A percentile compares a stretch with the other conserved stretches of the same genome.
These are phyloP conservation scores for Phyllosticta citribraziliensis DNA, from an alignment of 2,329 filamentous ascomycete genomes.

Conservation along the genomic window DNA sequence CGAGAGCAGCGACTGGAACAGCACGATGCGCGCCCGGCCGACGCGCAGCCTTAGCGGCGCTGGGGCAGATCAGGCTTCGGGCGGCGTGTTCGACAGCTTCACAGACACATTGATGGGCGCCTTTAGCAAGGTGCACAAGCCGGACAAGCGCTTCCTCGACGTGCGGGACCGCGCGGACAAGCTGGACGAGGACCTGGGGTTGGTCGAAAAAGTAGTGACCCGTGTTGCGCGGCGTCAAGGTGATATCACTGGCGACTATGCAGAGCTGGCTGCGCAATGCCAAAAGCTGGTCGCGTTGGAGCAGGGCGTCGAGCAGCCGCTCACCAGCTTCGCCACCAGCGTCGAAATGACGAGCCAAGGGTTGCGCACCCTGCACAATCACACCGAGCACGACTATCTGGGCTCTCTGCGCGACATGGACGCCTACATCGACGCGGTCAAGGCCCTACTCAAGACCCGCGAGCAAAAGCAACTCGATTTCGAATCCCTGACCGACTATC, in stretches of 20 bases:
- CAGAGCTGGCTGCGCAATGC: conserved; percentile 86
- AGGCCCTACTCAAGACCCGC: conserved; percentile 78
- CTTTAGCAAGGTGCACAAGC: conserved; percentile 92
- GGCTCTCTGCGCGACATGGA: conserved; percentile 92
- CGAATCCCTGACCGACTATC: conserved; percentile 90
- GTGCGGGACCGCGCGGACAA: conserved; percentile 89
- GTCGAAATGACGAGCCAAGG: conserved; percentile 75
- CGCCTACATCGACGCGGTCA: conserved; percentile 79
- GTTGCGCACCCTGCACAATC: conserved; percentile 71
- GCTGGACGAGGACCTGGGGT: conserved; percentile 77
- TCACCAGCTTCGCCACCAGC: conserved; percentile 78
- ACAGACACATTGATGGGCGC: conserved; percentile 95
- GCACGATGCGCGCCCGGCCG: conserved; percentile 75
- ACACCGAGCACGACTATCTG: conserved; percentile 93
- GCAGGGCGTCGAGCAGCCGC: conserved; percentile 69
- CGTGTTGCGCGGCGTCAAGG: conserved; percentile 78
- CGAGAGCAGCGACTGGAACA: conserved; percentile 92
- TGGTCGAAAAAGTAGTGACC: conserved; percentile 93
- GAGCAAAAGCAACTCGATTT: conserved; percentile 98
- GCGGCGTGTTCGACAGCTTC: conserved; percentile 85
- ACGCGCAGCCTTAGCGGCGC: conserved; percentile 46
- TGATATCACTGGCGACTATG: conserved; percentile 80
- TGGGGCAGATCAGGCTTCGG: conserved; percentile 32
- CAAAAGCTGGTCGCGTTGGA: conserved; percentile 86
- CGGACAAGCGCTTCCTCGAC: conserved; percentile 88